phyloP scores from a whole-genome alignment of 108 stramenopile genomes.

The Thalassiosira profunda region DNA sequence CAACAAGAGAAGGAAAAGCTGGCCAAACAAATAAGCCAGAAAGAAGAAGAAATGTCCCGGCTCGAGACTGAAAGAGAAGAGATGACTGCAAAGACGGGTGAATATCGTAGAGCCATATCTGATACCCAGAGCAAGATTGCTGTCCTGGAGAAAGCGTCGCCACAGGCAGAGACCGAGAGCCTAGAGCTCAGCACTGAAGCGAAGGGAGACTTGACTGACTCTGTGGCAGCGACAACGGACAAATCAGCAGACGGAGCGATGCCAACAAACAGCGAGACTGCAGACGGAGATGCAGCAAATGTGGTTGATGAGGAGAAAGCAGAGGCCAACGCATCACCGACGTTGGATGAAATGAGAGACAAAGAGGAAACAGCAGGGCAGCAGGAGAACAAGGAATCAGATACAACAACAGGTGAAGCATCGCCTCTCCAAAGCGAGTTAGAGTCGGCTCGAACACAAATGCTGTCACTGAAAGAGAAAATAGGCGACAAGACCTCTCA shows the following conservation, averaged over 20 bases:
- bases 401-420: neutral
- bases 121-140: conserved; percentile 10
- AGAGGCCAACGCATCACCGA: neutral
- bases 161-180: neutral
- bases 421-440: neutral
- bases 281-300: neutral
- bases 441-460: neutral
- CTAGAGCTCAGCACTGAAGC: neutral
- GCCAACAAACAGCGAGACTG: neutral
- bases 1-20: neutral
- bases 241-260: neutral
- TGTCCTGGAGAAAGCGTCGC: conserved; percentile 1
- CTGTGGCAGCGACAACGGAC: neutral
- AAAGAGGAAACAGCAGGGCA: neutral
- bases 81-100: neutral
- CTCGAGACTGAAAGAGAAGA: conserved; percentile 19
- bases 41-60: conserved; percentile 1
- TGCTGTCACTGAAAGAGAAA: neutral
- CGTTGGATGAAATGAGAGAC: conserved; percentile 1
- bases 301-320: neutral
- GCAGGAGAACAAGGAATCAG: neutral
- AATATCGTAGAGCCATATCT: neutral
- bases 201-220: no score
- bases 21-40: neutral
- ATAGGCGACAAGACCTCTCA: neutral